Evolutionary conservation across 2,329 filamentous ascomycete species (phyloP), one percentile per base, ranked within the genome.

Genomic region (Exophiala bonariae): DNA sequence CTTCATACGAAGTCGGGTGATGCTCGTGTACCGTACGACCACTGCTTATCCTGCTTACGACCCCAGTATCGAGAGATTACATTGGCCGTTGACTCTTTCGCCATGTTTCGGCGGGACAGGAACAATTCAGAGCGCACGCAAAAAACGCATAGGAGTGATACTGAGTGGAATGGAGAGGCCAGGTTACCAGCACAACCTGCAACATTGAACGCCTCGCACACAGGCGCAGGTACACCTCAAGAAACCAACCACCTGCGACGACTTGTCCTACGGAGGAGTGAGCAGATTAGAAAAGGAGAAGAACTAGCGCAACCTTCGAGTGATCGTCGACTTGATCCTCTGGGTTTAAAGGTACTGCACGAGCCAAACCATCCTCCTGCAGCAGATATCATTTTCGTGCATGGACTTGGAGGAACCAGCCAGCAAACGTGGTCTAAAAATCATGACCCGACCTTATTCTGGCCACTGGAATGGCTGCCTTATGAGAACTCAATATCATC

Each of bases 381-480:
- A 6, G 51, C 37, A 10, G 51, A 54, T 37, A 42, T 54, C 7
- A 41, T 54, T 30, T 71, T 71, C 40, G 60, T 73, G 6, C 69
- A 73, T 53, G 69, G 69, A 4, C 60, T 72, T 3, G 66, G 66
- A 2, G 69, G 70, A 4, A 57, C 60, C 20, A 68, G 69, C 4
- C 56, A 61, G 2, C 66, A 67, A 46, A 73, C 72, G 48, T 75
- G 73, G 71, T 61, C 62, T 5, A 61, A 51, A 6, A 20, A 52
- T 13, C 35, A 40, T 18, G 23, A 54, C 18, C 19, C n/a, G 5
- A 33, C 43, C 2, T 40, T 42, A 9, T 74, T 68, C 50, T 74
- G 71, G 72, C 71, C 72, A 11, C 35, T 39, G 1, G 42, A 58
- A 22, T 75, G 67, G 66, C 63, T 73, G 0, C 66, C 66, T 14